These are phyloP conservation scores for Fraxinus pennsylvanica DNA, from an alignment of 257 asterid genomes.

Conservation along the genomic window DNA sequence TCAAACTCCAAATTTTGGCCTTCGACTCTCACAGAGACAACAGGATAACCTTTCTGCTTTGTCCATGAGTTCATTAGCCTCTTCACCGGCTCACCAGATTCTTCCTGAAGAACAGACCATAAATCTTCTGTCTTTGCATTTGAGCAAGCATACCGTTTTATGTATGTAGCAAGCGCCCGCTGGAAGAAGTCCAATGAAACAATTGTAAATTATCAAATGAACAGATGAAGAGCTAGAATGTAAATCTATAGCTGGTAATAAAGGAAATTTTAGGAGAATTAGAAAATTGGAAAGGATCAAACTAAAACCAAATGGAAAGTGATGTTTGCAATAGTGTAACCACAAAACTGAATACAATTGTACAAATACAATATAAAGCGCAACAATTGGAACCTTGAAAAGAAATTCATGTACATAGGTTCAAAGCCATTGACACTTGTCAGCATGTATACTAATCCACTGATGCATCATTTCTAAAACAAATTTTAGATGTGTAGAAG, in stretches of 20 bases:
- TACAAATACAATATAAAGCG: neutral
- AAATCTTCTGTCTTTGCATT: slow-evolving; percentile 94
- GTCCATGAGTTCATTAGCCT: slow-evolving; percentile 89
- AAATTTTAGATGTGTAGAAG: neutral
- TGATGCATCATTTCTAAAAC: neutral
- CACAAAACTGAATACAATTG: neutral
- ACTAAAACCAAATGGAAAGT: neutral
- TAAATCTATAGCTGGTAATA: slow-evolving; percentile 1
- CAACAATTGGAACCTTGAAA: neutral
- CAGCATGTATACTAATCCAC: neutral
- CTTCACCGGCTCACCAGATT: slow-evolving; percentile 93
- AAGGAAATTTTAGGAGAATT: neutral
- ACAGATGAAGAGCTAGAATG: slow-evolving; percentile 14
- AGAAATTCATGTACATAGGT: neutral
- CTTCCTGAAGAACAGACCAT: slow-evolving; percentile 91
- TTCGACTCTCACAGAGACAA: slow-evolving; percentile 70
- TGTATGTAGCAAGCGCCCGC: slow-evolving; percentile 89
- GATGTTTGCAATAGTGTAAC: neutral
- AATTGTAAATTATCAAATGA: slow-evolving; percentile 2
- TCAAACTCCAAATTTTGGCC: slow-evolving; percentile 74
- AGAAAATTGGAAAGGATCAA: neutral
- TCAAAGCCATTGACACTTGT: neutral
- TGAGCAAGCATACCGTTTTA: slow-evolving; percentile 76
- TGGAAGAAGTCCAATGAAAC: slow-evolving; percentile 37
- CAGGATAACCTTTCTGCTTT: slow-evolving; percentile 89